Conservation (phyloP, 768 basidiomycete genomes). For the Phlegmacium glaucopus region DNA sequence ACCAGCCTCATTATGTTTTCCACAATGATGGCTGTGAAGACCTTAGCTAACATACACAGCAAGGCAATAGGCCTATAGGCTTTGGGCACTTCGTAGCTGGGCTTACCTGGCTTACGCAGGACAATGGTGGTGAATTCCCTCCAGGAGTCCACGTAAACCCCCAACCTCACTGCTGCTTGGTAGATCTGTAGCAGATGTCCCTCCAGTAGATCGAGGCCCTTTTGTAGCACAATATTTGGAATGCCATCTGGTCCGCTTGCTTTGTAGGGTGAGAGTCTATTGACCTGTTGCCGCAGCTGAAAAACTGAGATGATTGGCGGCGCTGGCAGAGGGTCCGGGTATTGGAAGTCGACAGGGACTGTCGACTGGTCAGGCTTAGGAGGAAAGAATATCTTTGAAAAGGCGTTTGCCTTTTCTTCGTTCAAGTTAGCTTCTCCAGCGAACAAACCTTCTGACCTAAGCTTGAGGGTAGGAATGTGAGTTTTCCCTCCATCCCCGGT, state of each 20-base stretch:
- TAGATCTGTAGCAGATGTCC: conserved; percentile 15
- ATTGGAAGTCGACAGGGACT: not conserved
- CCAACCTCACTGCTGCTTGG: conserved; percentile 12
- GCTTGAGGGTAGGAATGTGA: conserved; percentile 13
- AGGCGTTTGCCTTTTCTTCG: not conserved
- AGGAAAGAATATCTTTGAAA: not conserved
- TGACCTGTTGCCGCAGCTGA: conserved; percentile 23
- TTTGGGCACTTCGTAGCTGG: conserved; percentile 28
- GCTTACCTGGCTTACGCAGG: conserved; percentile 33
- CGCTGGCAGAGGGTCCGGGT: not conserved
- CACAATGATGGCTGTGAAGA: conserved; percentile 17
- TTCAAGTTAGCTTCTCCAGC: not conserved
- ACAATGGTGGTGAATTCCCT: too few relatives aligned
- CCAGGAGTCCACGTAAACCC: conserved; percentile 21
- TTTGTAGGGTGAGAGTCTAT: conserved; percentile 28
- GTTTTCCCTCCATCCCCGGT: conserved; percentile 15
- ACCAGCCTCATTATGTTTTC: conserved; percentile 17
- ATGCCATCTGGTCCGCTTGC: conserved; percentile 23
- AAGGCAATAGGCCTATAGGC: conserved; percentile 36
- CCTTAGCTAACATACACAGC: conserved; percentile 26
- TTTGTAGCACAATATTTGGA: conserved; percentile 22
- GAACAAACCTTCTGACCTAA: not conserved
- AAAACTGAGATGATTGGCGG: not conserved
- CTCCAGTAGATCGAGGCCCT: conserved; percentile 8
- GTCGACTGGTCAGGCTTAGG: not conserved